Evolutionary conservation across 2,329 filamentous ascomycete genomes (phyloP).

Genomic region (Alternaria sp.): DNA sequence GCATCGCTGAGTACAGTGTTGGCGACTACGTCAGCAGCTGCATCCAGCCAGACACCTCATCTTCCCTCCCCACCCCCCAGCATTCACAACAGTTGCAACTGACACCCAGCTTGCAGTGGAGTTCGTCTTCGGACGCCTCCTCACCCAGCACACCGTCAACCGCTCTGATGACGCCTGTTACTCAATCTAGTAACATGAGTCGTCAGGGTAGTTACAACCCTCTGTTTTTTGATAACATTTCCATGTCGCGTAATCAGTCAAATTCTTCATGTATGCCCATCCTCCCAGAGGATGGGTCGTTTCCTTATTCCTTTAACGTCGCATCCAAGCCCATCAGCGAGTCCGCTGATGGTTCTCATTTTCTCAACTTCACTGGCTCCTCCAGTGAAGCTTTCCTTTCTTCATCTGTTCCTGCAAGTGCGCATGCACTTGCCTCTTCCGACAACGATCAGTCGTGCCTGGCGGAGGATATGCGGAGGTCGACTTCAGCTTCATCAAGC

Average conservation of each 20-base stretch:
- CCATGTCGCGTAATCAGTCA: slow-evolving; percentile 55
- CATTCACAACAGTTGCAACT: slow-evolving; percentile 37
- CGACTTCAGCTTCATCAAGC: slow-evolving; percentile 49
- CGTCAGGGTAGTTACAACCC: slow-evolving; percentile 54
- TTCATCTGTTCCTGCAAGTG: slow-evolving; percentile 40
- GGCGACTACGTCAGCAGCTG: slow-evolving; percentile 44
- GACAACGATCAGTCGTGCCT: slow-evolving; percentile 40
- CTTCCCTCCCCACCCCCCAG: slow-evolving; percentile 28
- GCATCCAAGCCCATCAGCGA: slow-evolving; percentile 43
- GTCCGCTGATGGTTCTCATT: slow-evolving; percentile 39
- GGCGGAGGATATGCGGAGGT: slow-evolving; percentile 59
- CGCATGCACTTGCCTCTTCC: slow-evolving; percentile 40
- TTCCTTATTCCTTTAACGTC: slow-evolving; percentile 44
- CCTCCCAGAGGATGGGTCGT: slow-evolving; percentile 43
- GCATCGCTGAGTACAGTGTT: slow-evolving; percentile 46
- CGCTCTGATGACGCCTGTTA: slow-evolving; percentile 47
- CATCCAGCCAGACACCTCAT: slow-evolving; percentile 32
- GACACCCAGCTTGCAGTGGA: slow-evolving; percentile 42
- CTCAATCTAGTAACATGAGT: slow-evolving; percentile 53
- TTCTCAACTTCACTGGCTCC: slow-evolving; percentile 42
- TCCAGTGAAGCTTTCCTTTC: slow-evolving; percentile 48
- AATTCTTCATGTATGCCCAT: slow-evolving; percentile 46
- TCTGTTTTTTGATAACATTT: slow-evolving; percentile 49
- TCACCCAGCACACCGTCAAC: slow-evolving; percentile 47
- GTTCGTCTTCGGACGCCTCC: slow-evolving; percentile 41